Evolutionary conservation across 129 eudicot species (phyloP), one percentile per base, ranked within the genome.

Genomic region (Tagetes erecta): DNA sequence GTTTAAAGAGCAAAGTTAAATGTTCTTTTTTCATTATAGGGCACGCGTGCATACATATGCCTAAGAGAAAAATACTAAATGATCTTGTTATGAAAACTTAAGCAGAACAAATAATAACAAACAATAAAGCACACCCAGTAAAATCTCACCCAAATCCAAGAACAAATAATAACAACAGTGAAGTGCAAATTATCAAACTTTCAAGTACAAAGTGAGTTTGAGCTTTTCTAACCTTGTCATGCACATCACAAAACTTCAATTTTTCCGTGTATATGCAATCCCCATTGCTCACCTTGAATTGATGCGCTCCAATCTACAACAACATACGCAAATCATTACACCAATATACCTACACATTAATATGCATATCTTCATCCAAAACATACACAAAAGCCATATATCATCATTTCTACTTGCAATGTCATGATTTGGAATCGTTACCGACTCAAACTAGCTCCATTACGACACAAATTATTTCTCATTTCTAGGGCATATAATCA

Each of bases 221-320:
- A 60, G 27, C 52, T 38, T 51, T 46, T 31, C 82, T 80, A 35
- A 94, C 99, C 97, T 94, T 94, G 72, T 91, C 99, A 62, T 94
- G 83, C 51, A 94, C 91, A 37, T 91, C 91, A 46, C 97, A 91
- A 37, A 81, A 81, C 97, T 94, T 94, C 76, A 91, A 71, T 62
- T 71, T 85, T 84, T 94, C 99, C 0, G 85, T 71, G 57, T 81
- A 94, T 34, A 94, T 82, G 79, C 82, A 79, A 82, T 94, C 99
- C 76, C 96, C 91, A 82, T 94, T 91, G 96, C 99, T 94, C 73
- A 94, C 99, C 87, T 94, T 94, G 83, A 94, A 94, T 80, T 94
- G 99, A 67, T 94, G 97, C 7, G 99, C 81, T 33, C 99, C 99
- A 82, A 93, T 83, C 98, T 93, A 77, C 80, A 80, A 9, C 31